These are phyloP conservation scores for Halophytophthora polymorphica DNA, from an alignment of 352 stramenopile genomes.

Conservation along the genomic window DNA sequence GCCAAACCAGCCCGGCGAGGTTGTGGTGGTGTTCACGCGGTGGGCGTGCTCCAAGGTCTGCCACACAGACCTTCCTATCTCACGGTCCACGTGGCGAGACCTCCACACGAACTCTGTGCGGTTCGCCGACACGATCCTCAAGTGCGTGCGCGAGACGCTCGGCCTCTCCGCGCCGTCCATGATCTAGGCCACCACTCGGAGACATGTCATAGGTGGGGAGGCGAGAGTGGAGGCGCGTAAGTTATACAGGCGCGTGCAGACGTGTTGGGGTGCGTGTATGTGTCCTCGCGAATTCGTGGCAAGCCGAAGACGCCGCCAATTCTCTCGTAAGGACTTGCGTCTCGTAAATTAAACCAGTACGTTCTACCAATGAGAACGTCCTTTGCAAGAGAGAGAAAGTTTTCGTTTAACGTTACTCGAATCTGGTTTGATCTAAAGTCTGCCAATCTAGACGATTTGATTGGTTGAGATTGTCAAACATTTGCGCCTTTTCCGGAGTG, in stretches of 20 bases:
- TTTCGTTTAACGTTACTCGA: neutral
- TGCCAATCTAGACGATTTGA: no score
- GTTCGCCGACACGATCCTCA: slow-evolving; percentile 20
- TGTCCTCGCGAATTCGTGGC: neutral
- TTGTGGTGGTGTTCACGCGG: slow-evolving; percentile 21
- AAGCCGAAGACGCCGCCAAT: no score
- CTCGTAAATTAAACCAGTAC: no score
- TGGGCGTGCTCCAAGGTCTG: slow-evolving; percentile 24
- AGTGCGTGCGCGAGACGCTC: slow-evolving; percentile 24
- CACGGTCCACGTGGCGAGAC: slow-evolving; percentile 11
- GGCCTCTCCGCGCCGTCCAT: slow-evolving; percentile 8
- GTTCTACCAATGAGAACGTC: no score
- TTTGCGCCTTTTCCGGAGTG: no score
- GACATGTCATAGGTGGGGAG: neutral
- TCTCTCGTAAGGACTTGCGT: no score
- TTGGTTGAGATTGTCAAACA: no score
- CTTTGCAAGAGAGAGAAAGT: no score
- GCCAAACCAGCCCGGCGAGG: slow-evolving; percentile 4
- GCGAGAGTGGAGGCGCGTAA: neutral
- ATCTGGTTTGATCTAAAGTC: no score
- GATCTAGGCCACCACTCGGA: neutral
- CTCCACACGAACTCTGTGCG: slow-evolving; percentile 19
- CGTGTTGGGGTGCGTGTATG: neutral
- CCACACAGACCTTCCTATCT: slow-evolving; percentile 21
- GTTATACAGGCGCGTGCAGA: neutral